Evolutionary conservation across 108 stramenopile species (phyloP).

Genomic region (Skeletonema potamos): DNA sequence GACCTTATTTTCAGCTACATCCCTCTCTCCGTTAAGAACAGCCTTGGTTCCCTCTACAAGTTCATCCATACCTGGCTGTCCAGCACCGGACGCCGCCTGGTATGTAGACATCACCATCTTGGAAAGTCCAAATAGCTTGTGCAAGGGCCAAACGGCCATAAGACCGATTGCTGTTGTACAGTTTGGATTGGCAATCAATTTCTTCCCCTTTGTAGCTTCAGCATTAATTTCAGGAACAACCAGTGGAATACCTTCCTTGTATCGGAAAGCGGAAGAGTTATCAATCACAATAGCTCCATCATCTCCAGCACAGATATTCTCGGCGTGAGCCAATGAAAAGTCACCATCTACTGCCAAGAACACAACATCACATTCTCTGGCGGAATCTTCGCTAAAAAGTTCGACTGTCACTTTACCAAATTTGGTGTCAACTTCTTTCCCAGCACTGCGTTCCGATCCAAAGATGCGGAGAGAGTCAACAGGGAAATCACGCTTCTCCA

Average conservation of each 20-base stretch:
- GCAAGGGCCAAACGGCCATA: constrained; percentile 96
- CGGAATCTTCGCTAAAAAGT: constrained; percentile 69
- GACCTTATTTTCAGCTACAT: constrained; percentile 69
- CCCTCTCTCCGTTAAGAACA: constrained; percentile 69
- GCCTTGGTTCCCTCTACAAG: constrained; percentile 81
- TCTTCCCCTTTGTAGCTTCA: constrained; percentile 84
- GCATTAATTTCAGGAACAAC: constrained; percentile 98
- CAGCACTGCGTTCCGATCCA: constrained; percentile 85
- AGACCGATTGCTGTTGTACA: constrained; percentile 99
- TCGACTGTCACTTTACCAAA: constrained; percentile 89
- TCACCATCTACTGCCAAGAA: constrained; percentile 92
- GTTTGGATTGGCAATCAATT: constrained; percentile 98
- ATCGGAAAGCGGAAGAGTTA: constrained; percentile 94
- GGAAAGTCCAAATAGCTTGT: constrained; percentile 88
- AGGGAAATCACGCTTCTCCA: constrained; percentile 78
- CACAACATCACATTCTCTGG: constrained; percentile 84
- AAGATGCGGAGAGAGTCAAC: constrained; percentile 85
- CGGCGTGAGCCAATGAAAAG: constrained; percentile 84
- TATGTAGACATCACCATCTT: constrained; percentile 95
- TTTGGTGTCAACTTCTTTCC: constrained; percentile 72
- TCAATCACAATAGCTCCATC: constrained; percentile 86
- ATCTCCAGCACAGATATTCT: constrained; percentile 63
- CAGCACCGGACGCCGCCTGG: constrained; percentile 90
- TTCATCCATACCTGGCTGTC: constrained; percentile 97
- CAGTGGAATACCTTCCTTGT: constrained; percentile 89